phyloP scores from a whole-genome alignment of 2,329 filamentous ascomycete genomes.

The Ilyonectria sp. region DNA sequence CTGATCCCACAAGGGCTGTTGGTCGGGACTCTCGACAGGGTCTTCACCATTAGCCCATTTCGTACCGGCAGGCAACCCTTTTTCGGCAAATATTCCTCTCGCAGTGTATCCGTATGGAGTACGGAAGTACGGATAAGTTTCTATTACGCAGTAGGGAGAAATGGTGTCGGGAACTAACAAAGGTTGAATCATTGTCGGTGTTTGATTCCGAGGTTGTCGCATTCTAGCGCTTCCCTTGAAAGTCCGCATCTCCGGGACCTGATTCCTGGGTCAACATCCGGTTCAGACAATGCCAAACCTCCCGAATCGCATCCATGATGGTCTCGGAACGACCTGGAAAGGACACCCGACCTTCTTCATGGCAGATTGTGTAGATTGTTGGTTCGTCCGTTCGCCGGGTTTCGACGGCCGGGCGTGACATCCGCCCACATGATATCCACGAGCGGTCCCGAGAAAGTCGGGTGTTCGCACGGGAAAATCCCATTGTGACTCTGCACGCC shows the following conservation, averaged over 20 bases:
- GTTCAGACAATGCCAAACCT: no score
- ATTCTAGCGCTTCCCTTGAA: background rate
- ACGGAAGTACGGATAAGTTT: background rate
- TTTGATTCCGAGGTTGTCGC: background rate
- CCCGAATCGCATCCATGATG: no score
- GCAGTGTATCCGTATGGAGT: background rate
- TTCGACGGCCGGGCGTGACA: background rate
- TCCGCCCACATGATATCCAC: background rate
- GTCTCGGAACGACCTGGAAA: no score
- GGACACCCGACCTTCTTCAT: background rate
- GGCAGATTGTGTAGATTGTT: background rate
- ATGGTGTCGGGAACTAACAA: constrained; percentile 14
- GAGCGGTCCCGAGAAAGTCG: background rate
- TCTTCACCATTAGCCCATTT: background rate
- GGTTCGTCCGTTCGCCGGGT: background rate
- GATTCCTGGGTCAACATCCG: no score
- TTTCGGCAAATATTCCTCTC: background rate
- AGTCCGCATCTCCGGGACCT: no score
- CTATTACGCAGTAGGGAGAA: background rate
- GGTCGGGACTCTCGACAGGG: constrained; percentile 1
- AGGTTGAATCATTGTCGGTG: constrained; percentile 4
- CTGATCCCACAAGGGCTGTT: background rate
- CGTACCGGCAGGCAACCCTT: constrained; percentile 22
- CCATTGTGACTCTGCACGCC: constrained; percentile 16
- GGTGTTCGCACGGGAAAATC: background rate